These are phyloP conservation scores for Arthrobotrys iridis DNA, from an alignment of 2,329 filamentous ascomycete species.

Conservation along the genomic window DNA sequence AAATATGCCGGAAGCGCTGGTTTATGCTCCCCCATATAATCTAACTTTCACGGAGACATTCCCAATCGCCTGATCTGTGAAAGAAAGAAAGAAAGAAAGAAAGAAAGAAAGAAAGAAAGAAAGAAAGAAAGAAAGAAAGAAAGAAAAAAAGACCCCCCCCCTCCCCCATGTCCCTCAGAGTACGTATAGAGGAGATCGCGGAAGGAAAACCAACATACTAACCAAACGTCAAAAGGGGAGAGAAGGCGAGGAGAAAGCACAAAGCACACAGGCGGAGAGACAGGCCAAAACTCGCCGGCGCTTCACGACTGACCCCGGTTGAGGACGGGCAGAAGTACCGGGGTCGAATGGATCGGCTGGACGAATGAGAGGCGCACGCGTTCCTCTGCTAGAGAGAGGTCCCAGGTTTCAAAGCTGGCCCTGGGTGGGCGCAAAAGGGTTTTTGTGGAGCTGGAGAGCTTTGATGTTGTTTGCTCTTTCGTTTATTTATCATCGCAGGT, in stretches of 20 bases:
- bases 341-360: slow-evolving; percentile 45
- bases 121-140: no score
- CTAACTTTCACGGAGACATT: slow-evolving; percentile 14
- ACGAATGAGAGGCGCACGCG: slow-evolving; percentile 35
- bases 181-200: no score
- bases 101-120: no score
- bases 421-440: neutral
- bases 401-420: neutral
- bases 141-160: no score
- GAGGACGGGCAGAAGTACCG: slow-evolving; percentile 34
- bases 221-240: neutral
- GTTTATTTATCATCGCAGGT: neutral
- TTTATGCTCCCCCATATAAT: neutral
- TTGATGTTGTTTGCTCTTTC: slow-evolving; percentile 3
- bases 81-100: no score
- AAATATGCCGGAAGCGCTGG: neutral
- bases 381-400: neutral
- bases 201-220: neutral
- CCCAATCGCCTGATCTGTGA: neutral
- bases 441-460: neutral
- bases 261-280: neutral
- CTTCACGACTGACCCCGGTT: slow-evolving; percentile 39
- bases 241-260: neutral
- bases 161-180: no score
- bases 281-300: slow-evolving; percentile 26